These are phyloP conservation scores for Moesziomyces parantarcticus DNA, from an alignment of 1,284 basidiomycete species.

Conservation along the genomic window DNA sequence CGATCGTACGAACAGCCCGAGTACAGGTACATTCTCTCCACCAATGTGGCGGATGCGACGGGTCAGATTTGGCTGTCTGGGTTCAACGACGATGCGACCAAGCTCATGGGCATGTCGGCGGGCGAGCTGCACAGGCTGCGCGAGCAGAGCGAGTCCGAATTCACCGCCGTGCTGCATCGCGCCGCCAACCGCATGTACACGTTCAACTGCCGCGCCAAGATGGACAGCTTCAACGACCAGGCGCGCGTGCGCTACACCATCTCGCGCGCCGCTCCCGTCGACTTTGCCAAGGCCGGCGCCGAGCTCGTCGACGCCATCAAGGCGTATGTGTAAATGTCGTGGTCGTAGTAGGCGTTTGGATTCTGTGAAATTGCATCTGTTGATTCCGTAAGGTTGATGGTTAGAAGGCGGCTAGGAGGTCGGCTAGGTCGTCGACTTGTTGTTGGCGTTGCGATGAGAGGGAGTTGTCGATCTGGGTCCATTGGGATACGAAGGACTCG, in stretches of 20 bases:
- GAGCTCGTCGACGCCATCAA: slow-evolving; percentile 62
- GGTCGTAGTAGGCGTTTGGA: no score
- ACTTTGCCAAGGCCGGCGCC: slow-evolving; percentile 60
- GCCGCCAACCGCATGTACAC: slow-evolving; percentile 80
- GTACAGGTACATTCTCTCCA: slow-evolving; percentile 89
- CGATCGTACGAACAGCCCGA: slow-evolving; percentile 78
- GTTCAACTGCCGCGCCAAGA: slow-evolving; percentile 86
- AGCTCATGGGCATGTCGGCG: slow-evolving; percentile 79
- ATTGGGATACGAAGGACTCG: slow-evolving; percentile 38
- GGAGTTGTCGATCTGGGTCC: slow-evolving; percentile 43
- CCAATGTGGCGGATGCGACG: slow-evolving; percentile 89
- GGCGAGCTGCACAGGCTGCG: slow-evolving; percentile 81
- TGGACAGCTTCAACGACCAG: slow-evolving; percentile 65
- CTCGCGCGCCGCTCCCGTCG: slow-evolving; percentile 48
- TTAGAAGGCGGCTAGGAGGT: slow-evolving; percentile 57
- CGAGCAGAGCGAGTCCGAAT: slow-evolving; percentile 77
- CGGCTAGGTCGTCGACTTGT: slow-evolving; percentile 63
- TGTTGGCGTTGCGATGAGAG: slow-evolving; percentile 55
- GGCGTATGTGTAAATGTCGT: slow-evolving; percentile 30
- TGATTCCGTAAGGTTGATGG: not conserved
- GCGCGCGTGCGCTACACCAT: slow-evolving; percentile 63
- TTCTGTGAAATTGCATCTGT: not conserved
- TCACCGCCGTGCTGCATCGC: slow-evolving; percentile 75
- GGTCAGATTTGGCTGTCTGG: slow-evolving; percentile 92
- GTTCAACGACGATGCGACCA: slow-evolving; percentile 90